These are phyloP conservation scores for Macrotyloma uniflorum DNA, from an alignment of 306 rosid genomes.

Conservation along the genomic window DNA sequence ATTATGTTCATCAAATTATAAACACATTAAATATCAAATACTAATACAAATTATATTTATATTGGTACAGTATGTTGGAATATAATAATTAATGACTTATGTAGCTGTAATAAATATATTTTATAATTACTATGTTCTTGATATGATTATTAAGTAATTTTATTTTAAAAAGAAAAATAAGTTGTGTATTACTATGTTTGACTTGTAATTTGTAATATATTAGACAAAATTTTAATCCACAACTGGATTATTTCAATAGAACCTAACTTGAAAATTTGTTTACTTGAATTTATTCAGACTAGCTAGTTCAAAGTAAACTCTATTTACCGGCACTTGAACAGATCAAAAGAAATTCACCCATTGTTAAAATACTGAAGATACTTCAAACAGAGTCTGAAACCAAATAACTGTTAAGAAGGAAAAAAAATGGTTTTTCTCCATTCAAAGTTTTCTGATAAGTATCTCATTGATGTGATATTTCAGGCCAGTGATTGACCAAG, in stretches of 20 bases:
- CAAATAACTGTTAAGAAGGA: too few relatives aligned
- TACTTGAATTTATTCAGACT: too few relatives aligned
- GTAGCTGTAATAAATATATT: too few relatives aligned
- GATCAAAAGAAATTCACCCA: not conserved
- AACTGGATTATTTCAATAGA: not conserved
- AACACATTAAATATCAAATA: too few relatives aligned
- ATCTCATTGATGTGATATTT: not conserved
- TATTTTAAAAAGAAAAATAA: not conserved
- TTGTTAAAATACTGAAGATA: not conserved
- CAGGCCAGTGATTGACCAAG: constrained; percentile 82
- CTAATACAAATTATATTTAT: too few relatives aligned
- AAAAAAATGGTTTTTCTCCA: too few relatives aligned
- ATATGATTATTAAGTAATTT: not conserved
- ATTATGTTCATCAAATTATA: too few relatives aligned
- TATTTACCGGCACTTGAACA: not conserved
- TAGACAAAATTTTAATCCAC: not conserved
- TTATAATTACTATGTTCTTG: too few relatives aligned
- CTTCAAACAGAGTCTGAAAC: not conserved
- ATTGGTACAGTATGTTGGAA: too few relatives aligned
- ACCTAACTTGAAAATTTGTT: not conserved
- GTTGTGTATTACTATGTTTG: not conserved
- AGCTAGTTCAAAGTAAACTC: not conserved
- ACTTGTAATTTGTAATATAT: not conserved
- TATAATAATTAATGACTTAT: too few relatives aligned
- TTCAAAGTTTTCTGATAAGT: not conserved